These are phyloP conservation scores for Stagonosporopsis cucurbitacearum DNA, from an alignment of 2,329 filamentous ascomycete genomes.

Conservation along the genomic window DNA sequence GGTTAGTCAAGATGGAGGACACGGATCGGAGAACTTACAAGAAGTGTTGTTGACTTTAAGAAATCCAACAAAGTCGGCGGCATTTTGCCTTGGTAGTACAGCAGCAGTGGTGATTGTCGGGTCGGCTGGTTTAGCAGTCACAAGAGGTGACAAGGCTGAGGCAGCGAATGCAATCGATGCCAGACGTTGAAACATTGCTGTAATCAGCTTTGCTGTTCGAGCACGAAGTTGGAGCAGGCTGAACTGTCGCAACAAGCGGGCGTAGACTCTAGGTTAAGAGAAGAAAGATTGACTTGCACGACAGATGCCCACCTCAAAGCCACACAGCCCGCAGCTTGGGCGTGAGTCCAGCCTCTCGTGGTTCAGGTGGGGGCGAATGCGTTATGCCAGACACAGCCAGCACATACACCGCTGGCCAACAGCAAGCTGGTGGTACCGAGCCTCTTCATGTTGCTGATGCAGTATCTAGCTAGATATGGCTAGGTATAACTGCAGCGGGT, in stretches of 20 bases:
- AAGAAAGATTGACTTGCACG: constrained; percentile 2
- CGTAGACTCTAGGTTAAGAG: constrained; percentile 8
- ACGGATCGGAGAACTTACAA: constrained; percentile 21
- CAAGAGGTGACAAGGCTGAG: constrained; percentile 20
- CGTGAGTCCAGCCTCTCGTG: constrained; percentile 15
- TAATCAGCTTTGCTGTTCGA: neutral
- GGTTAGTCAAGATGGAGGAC: neutral
- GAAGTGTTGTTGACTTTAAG: constrained; percentile 22
- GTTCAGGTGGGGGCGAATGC: constrained; percentile 5
- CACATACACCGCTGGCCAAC: constrained; percentile 7
- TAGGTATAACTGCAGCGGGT: constrained; percentile 3
- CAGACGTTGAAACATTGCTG: constrained; percentile 26
- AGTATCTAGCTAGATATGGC: constrained; percentile 2
- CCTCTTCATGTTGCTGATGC: neutral
- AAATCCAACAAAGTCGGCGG: constrained; percentile 36
- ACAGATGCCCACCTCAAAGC: constrained; percentile 12
- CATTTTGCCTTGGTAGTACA: constrained; percentile 36
- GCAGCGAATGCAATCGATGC: constrained; percentile 20
- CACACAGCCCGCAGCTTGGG: constrained; percentile 12
- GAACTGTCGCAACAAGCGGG: neutral
- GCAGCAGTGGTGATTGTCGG: constrained; percentile 41
- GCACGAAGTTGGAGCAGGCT: neutral
- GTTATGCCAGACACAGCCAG: constrained; percentile 17
- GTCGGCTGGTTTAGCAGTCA: constrained; percentile 31
- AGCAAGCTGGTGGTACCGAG: constrained; percentile 3